Evolutionary conservation across 306 rosid species (phyloP).

Genomic region (Dryas drummondii): DNA sequence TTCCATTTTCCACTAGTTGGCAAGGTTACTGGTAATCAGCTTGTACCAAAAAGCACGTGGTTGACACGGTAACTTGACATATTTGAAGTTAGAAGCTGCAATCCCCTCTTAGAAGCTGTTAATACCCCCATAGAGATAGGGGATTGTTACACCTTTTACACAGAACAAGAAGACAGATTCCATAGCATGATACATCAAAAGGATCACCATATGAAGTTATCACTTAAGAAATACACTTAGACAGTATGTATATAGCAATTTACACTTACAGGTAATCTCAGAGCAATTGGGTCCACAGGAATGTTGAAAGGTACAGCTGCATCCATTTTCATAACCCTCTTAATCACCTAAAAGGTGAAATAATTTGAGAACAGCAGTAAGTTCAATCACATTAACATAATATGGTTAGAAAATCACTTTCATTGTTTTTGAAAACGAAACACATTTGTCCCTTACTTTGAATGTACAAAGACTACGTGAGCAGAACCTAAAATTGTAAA

Average conservation of each 20-base stretch:
- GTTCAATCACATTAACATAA: background rate
- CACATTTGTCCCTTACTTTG: background rate
- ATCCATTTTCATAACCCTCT: slow-evolving; percentile 71
- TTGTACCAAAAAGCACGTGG: background rate
- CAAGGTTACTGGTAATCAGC: background rate
- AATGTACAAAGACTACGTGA: background rate
- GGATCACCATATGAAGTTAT: background rate
- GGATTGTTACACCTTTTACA: background rate
- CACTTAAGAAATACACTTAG: background rate
- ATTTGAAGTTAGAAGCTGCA: background rate
- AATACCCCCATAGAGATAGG: background rate
- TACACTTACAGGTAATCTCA: slow-evolving; percentile 62
- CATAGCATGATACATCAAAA: background rate
- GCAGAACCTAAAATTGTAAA: background rate
- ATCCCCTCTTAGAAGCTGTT: background rate
- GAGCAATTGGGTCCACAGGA: slow-evolving; percentile 68
- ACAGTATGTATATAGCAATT: background rate
- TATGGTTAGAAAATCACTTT: background rate
- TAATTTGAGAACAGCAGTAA: slow-evolving; percentile 1
- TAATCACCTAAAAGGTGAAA: slow-evolving; percentile 40
- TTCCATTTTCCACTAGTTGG: background rate
- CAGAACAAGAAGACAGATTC: background rate
- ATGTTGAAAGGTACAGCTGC: slow-evolving; percentile 71
- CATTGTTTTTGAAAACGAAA: background rate
- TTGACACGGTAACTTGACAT: background rate